Evolutionary conservation across 2,329 filamentous ascomycete genomes (phyloP), one percentile per base, ranked within the genome.

Genomic region (Chaetoscypha palmicola): DNA sequence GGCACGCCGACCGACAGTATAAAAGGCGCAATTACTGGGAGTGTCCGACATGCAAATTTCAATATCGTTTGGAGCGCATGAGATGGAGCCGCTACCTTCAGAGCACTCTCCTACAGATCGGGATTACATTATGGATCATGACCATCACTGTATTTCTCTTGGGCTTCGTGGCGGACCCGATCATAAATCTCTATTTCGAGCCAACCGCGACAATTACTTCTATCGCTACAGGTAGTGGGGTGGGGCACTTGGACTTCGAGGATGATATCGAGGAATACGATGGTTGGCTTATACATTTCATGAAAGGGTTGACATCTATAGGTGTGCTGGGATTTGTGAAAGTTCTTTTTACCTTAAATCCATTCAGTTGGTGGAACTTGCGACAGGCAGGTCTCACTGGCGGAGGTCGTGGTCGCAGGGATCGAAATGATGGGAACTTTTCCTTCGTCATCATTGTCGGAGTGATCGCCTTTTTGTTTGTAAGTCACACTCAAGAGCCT

Each of bases 111-210:
- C 71, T 83, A 3, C 84, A 94, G 59, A 68, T 87, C 22, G 61
- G 67, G 1, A 68, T 97, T 55, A 96, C 91, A 1, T 54, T 86
- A 2, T 38, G 72, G 16, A 83, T 95, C 50, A 76, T 96, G 52
- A 45, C 88, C 26, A 49, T 81, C 33, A 74, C 81, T 40, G 73
- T 95, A 20, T 97, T 95, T 59, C 30, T 86, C 1, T 77, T 97
- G 44, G 92, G 92, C 32, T 97, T 96, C 58, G 67, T 97, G 53
- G 91, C 90, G 47, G 90, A 97, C 64, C 90, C 90, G 1, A 87
- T 97, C 48, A 83, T 97, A 63, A 86, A 89, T 56, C 68, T 95
- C 21, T 95, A 91, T 70, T 67, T 91, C 43, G 88, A 95, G 59
- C 89, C 89, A 0, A 66, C 79, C 44, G 78, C 80, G 39, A 78